These are phyloP conservation scores for Selaginella tamariscina DNA, from an alignment of 75 land plant genomes.

Conservation along the genomic window DNA sequence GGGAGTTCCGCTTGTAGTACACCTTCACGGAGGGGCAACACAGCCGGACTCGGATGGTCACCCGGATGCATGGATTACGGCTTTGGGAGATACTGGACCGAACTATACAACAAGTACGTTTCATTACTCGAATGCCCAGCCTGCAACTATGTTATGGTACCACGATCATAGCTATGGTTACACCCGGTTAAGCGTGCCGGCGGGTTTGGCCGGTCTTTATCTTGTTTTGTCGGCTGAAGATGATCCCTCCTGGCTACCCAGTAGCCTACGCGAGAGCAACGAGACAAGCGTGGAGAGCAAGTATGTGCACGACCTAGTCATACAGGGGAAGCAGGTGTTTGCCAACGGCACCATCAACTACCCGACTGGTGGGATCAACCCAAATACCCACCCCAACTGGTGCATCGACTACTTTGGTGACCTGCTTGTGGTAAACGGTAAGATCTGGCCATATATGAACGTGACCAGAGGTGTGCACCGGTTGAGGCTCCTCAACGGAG, in stretches of 20 bases:
- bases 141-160: slow-evolving; percentile 15
- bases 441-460: slow-evolving; percentile 7
- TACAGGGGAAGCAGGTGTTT: background rate
- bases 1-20: slow-evolving; percentile 12
- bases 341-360: slow-evolving; percentile 5
- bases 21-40: slow-evolving; percentile 17
- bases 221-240: background rate
- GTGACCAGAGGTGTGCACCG: background rate
- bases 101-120: slow-evolving; percentile 7
- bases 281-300: background rate
- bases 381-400: slow-evolving; percentile 1
- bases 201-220: slow-evolving; percentile 2
- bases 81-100: background rate
- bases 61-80: slow-evolving; percentile 14
- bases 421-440: background rate
- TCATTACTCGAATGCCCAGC: slow-evolving; percentile 14
- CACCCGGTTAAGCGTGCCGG: background rate
- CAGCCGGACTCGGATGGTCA: background rate
- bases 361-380: background rate
- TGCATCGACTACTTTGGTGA: slow-evolving; percentile 6
- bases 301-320: background rate
- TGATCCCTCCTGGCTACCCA: background rate
- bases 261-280: background rate
- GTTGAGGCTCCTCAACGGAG: background rate
- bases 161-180: background rate